A percentile compares a stretch with the other conserved stretches of the same genome.
Conservation (phyloP, 768 basidiomycete genomes). For the Lactarius sanguifluus region DNA sequence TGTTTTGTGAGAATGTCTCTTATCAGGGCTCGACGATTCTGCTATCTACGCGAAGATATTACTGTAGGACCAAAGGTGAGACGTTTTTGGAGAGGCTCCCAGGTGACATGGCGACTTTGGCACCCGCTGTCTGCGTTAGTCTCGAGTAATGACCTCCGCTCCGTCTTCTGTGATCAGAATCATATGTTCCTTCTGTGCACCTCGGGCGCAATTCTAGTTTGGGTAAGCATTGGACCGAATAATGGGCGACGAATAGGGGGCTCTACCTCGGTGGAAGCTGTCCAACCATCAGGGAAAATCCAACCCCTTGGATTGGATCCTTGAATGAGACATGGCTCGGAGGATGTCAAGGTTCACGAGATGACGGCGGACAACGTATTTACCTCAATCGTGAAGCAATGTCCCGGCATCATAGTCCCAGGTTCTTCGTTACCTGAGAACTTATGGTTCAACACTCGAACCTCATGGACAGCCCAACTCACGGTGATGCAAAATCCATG, state of each 20-base stretch:
- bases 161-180: constrained; percentile 78
- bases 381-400: constrained; percentile 94
- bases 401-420: constrained; percentile 76
- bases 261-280: constrained; percentile 79
- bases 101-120: background rate
- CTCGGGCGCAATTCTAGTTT: constrained; percentile 70
- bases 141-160: constrained; percentile 70
- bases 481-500: constrained; percentile 84
- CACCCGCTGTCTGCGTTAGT: background rate
- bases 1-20: background rate
- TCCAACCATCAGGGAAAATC: constrained; percentile 93
- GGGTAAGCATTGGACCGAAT: background rate
- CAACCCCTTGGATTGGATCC: constrained; percentile 65
- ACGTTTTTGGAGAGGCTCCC: background rate
- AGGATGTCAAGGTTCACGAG: background rate
- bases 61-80: background rate
- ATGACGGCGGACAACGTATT: constrained; percentile 18
- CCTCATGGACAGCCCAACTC: constrained; percentile 32
- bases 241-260: background rate
- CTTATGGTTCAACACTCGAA: constrained; percentile 1
- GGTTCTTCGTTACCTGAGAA: constrained; percentile 75
- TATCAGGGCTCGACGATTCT: background rate
- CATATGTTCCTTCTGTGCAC: constrained; percentile 89
- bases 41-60: background rate
- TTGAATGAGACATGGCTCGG: constrained; percentile 74